Evolutionary conservation across 2,329 filamentous ascomycete genomes (phyloP).

Genomic region (Hypoxylon sp.): DNA sequence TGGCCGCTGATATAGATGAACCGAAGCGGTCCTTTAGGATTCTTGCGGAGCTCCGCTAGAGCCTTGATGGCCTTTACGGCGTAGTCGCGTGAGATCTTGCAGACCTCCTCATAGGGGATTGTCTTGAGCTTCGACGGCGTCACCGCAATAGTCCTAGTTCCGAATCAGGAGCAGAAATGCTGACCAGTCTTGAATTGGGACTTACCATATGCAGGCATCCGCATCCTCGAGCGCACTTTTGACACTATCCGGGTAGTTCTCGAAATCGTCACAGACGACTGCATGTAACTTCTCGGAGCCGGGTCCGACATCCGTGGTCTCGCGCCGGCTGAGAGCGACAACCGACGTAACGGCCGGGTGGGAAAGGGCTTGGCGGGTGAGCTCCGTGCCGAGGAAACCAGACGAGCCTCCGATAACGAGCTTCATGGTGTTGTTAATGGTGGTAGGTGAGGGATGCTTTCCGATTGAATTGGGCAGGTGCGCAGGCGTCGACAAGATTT

Average conservation of each 20-base stretch:
- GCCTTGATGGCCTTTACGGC: constrained; percentile 49
- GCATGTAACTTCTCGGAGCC: constrained; percentile 47
- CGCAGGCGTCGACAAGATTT: too few species aligned
- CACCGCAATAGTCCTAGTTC: constrained; percentile 48
- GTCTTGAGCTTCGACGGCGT: constrained; percentile 45
- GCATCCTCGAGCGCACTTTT: constrained; percentile 49
- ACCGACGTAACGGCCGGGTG: constrained; percentile 48
- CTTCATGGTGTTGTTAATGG: constrained; percentile 47
- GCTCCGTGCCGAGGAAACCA: constrained; percentile 52
- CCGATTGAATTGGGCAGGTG: too few species aligned
- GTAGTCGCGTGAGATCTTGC: constrained; percentile 52
- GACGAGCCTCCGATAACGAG: constrained; percentile 52
- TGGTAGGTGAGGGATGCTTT: too few species aligned
- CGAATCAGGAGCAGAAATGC: constrained; percentile 7
- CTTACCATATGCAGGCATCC: constrained; percentile 55
- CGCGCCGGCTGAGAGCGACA: constrained; percentile 47
- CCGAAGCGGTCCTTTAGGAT: constrained; percentile 47
- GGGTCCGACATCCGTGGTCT: constrained; percentile 18
- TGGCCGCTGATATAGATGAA: constrained; percentile 55
- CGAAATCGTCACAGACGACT: constrained; percentile 28
- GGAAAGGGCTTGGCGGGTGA: constrained; percentile 51
- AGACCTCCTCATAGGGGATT: constrained; percentile 46
- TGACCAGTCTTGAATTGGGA: not conserved
- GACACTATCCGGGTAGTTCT: constrained; percentile 49
- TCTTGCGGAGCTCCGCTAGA: constrained; percentile 34